Base-by-base conservation (phyloP, 2,329 filamentous ascomycete species). In the Leptographium galeiforme region DNA sequence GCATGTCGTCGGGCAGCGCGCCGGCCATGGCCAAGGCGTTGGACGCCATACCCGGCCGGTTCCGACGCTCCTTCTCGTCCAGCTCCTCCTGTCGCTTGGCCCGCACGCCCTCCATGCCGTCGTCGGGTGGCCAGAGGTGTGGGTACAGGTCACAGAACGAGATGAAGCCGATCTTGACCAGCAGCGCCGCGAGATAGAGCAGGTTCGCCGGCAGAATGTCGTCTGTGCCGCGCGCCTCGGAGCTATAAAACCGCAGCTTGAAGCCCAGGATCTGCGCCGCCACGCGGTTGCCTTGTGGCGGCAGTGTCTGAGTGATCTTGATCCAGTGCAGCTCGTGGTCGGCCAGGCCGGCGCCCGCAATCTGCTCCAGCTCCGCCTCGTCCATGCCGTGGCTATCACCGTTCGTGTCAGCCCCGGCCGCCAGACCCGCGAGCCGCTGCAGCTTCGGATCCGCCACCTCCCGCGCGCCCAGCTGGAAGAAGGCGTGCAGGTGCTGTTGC, bases 151-250 rank as follows among this genome's bases (percentile, higher is more conserved):
- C 93, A 51, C 82, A 78, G 8, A 98, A 72, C 1, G 93, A 96
- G 56, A 98, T 88, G 66, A 98, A 98, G 1, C 93, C 94, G 59
- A 96, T 87, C 69, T 98, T 98, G 69, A 98, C 90, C 34, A 98
- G 78, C 38, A 97, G 77, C 1, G 93, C 90, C 0, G 90, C 85
- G 18, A 98, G 78, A 60, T 93, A 95, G 34, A 97, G 88, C 4
- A 98, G 75, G 61, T 98, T 98, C 41, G 93, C 87, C 0, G 93
- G 93, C 2, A 97, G 75, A 3, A 83, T 76, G 62, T 97, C 93
- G 52, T 82, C 77, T 56, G 87, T 81, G 53, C 50, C 52, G 40
- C 91, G 81, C 39, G 85, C 82, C 33, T 83, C 74, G 0, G 89
- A 94, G 43, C 88, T 86, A 64, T 98, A 98, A 67, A 95, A 98